These are phyloP conservation scores for Lasiosphaeria miniovina DNA, from an alignment of 495 filamentous ascomycete genomes.

Conservation along the genomic window DNA sequence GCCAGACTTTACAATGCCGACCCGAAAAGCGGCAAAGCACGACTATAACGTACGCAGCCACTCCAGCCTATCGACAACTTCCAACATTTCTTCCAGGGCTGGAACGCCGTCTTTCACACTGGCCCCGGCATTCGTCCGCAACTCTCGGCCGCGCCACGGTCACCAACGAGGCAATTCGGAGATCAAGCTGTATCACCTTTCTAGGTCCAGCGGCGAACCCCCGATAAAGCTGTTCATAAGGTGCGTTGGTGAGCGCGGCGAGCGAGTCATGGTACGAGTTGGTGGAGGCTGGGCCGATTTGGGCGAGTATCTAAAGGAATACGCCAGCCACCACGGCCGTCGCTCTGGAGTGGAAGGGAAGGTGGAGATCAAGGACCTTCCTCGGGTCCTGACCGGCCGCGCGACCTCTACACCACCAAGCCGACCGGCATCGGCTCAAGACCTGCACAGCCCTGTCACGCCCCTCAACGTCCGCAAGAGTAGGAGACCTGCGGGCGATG, in stretches of 20 bases:
- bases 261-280: slow-evolving; percentile 95
- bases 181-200: slow-evolving; percentile 89
- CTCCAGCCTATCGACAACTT: slow-evolving; percentile 39
- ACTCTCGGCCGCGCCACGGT: slow-evolving; percentile 35
- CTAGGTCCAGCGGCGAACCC: slow-evolving; percentile 73
- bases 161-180: slow-evolving; percentile 53
- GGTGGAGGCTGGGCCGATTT: slow-evolving; percentile 96
- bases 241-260: slow-evolving; percentile 82
- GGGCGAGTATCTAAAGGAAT: slow-evolving; percentile 90
- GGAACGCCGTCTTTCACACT: slow-evolving; percentile 69
- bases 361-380: slow-evolving; percentile 59
- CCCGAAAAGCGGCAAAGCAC: slow-evolving; percentile 32
- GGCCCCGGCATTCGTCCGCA: slow-evolving; percentile 54
- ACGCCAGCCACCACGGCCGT: slow-evolving; percentile 81
- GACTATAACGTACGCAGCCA: slow-evolving; percentile 40
- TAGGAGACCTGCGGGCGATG: slow-evolving; percentile 38
- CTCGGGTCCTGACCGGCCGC: slow-evolving; percentile 22
- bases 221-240: slow-evolving; percentile 93
- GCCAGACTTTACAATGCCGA: slow-evolving; percentile 44
- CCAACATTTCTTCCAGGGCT: slow-evolving; percentile 45
- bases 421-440: slow-evolving; percentile 37
- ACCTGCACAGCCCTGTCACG: slow-evolving; percentile 31
- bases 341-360: slow-evolving; percentile 45
- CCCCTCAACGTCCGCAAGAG: slow-evolving; percentile 49
- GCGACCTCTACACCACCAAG: slow-evolving; percentile 42